These are phyloP conservation scores for Mycena filopes DNA, from an alignment of 768 basidiomycete species.

Conservation along the genomic window DNA sequence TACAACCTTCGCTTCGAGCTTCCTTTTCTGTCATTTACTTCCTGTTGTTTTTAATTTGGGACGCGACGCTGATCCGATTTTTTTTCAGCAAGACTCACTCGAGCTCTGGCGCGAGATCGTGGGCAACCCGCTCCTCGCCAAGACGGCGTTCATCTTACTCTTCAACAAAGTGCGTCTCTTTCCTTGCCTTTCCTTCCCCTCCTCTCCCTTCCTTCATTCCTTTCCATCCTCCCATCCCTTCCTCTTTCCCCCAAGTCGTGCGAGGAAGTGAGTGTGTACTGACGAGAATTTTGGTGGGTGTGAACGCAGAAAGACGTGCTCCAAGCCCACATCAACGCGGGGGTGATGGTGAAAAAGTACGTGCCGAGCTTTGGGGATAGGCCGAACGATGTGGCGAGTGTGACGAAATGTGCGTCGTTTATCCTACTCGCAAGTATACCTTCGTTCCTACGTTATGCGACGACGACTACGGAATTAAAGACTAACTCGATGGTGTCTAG, in stretches of 20 bases:
- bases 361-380: conserved; percentile 72
- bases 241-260: too few species aligned
- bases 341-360: conserved; percentile 61
- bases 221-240: too few species aligned
- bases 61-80: background rate
- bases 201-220: background rate
- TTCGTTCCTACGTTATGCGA: too few species aligned
- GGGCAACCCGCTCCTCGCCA: conserved; percentile 56
- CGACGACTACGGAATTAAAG: background rate
- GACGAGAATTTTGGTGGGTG: background rate
- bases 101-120: conserved; percentile 66
- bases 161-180: conserved; percentile 58
- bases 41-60: too few species aligned
- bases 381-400: conserved; percentile 63
- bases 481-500: conserved; percentile 37
- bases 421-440: too few species aligned
- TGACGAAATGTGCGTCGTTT: conserved; percentile 64
- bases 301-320: conserved; percentile 57
- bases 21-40: too few species aligned
- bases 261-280: too few species aligned
- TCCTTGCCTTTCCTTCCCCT: background rate
- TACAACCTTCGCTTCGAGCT: too few species aligned
- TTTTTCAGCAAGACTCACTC: conserved; percentile 61
- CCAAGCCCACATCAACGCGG: conserved; percentile 54
- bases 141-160: conserved; percentile 64